phyloP scores from a whole-genome alignment of 1,284 basidiomycete genomes.

The Trametes sp. region DNA sequence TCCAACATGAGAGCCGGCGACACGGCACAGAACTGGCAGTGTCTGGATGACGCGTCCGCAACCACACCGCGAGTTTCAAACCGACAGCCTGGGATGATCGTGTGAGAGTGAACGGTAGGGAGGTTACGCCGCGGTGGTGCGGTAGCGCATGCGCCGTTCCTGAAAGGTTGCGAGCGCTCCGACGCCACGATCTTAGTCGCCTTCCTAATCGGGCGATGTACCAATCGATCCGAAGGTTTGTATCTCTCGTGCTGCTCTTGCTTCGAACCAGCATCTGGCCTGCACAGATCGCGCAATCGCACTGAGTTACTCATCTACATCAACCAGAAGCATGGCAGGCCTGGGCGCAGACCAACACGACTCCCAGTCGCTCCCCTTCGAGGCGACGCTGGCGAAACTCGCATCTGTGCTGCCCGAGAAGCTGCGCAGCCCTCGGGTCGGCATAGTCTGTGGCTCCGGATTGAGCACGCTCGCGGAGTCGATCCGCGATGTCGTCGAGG shows the following conservation, averaged over 20 bases:
- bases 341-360: conserved; percentile 17
- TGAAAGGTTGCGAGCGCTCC: conserved; percentile 3
- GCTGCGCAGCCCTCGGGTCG: conserved; percentile 67
- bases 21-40: neutral
- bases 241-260: neutral
- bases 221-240: conserved; percentile 1
- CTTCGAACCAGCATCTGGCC: neutral
- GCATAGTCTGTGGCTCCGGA: conserved; percentile 82
- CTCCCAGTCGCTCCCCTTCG: conserved; percentile 39
- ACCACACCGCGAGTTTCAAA: neutral
- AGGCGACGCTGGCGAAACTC: conserved; percentile 49
- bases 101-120: neutral
- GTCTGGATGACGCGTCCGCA: neutral
- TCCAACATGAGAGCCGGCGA: neutral
- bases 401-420: conserved; percentile 47
- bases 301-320: neutral
- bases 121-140: neutral
- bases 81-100: neutral
- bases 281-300: neutral
- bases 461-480: conserved; percentile 69
- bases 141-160: neutral
- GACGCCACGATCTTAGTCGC: neutral
- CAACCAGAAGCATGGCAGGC: conserved; percentile 9
- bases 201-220: conserved; percentile 1
- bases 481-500: conserved; percentile 59